phyloP scores from a whole-genome alignment of 2,329 filamentous ascomycete genomes.

The Curvularia verruculosa region DNA sequence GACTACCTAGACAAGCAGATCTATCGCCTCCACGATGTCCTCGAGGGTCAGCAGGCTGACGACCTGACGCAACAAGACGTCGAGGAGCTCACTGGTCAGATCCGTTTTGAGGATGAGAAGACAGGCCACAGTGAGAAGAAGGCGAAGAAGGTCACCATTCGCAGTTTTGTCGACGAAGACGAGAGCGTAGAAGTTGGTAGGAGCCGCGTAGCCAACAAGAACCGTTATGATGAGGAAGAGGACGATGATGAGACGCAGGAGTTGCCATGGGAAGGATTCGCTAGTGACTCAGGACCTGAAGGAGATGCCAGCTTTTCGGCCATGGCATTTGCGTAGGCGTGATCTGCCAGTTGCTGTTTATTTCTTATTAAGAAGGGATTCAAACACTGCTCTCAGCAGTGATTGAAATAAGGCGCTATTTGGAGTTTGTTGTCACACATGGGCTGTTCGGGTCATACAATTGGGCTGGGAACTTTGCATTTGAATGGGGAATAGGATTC shows the following conservation, averaged over 20 bases:
- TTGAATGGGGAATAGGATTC: neutral
- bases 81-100: conserved; percentile 52
- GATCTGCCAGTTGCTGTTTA: conserved; percentile 11
- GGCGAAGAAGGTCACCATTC: conserved; percentile 47
- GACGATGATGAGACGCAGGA: conserved; percentile 41
- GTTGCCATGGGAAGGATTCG: conserved; percentile 50
- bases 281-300: conserved; percentile 34
- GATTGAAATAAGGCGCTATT: neutral
- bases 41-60: conserved; percentile 76
- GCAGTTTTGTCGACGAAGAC: conserved; percentile 43
- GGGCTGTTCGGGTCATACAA: neutral
- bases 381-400: neutral
- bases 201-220: neutral
- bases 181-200: conserved; percentile 30
- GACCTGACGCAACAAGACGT: conserved; percentile 54
- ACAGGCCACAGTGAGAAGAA: conserved; percentile 32
- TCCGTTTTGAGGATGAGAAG: conserved; percentile 50
- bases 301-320: conserved; percentile 21
- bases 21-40: conserved; percentile 81
- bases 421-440: neutral
- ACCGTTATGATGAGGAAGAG: conserved; percentile 7
- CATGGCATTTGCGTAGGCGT: conserved; percentile 5
- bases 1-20: conserved; percentile 80
- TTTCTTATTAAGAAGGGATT: no score
- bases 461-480: neutral